Evolutionary conservation across 768 basidiomycete genomes (phyloP), one percentile per base, ranked within the genome.

Genomic region (Cubamyces lactineus): DNA sequence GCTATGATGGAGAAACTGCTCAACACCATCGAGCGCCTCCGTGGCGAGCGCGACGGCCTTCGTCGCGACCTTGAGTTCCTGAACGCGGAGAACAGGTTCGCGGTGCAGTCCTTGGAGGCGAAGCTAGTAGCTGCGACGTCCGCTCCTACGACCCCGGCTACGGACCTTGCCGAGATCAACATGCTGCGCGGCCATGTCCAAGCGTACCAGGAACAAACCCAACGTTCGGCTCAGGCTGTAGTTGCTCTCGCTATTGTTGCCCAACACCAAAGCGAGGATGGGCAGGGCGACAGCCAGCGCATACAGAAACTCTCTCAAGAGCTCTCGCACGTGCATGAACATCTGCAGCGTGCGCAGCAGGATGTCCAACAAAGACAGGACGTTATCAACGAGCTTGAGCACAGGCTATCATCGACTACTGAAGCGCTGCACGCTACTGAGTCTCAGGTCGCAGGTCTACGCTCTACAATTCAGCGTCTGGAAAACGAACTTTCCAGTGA

Each of bases 11-110:
- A 83, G 62, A 82, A 81, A 41, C 77, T 92, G 23, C 76, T 92
- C 52, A 72, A 72, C 26, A 85, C 89, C 1, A 77, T 90, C 45
- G 82, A 85, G n/a, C 83, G 90, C 38, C 76, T 92, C 48, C 85
- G 91, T 5, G 71, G 72, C 4, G 89, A 92, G 66, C 80, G 90
- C 5, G 86, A 92, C 63, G 76, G 73, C 48, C 78, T 91, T 26
- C 80, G 80, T 53, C 80, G 86, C 6, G 81, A 87, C 56, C 73
- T 92, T 15, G 80, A 88, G 51, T 93, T 92, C 72, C 75, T 88
- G 56, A 81, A 88, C 64, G 77, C 79, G 2, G 91, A 93, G 73
- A 83, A 84, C 24, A 82, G 77, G 64, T 88, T 90, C 67, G 76
- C 84, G 2, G 80, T 85, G 16, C 82, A 90, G 61, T 81, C 85